Conservation (phyloP, 169 alveolate genomes). For the Eimeria sp. region DNA sequence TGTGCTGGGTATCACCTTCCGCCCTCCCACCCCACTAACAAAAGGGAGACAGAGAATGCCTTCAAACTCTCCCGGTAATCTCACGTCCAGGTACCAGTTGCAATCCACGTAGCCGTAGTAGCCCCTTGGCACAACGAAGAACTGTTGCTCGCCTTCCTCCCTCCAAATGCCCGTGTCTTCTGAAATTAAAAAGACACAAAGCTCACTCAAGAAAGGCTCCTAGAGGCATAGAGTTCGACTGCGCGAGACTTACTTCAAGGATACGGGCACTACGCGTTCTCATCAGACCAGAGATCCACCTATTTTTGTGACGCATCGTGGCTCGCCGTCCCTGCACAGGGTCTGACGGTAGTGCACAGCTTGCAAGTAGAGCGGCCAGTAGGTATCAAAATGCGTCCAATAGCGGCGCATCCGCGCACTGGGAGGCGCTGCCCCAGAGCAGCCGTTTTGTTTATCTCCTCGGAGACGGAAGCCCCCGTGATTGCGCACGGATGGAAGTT, state of each 20-base stretch:
- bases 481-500: not conserved
- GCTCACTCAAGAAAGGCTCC: not conserved
- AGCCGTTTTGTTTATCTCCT: not conserved
- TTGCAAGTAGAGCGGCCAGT: constrained; percentile 22
- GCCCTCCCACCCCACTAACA: not conserved
- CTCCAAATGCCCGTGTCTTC: constrained; percentile 52
- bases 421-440: not conserved
- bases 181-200: not conserved
- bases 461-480: not conserved
- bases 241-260: not conserved
- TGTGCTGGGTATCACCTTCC: not conserved
- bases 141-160: constrained; percentile 56
- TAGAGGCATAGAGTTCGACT: not conserved
- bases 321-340: constrained; percentile 1
- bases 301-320: constrained; percentile 9
- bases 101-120: constrained; percentile 67
- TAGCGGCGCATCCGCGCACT: constrained; percentile 14
- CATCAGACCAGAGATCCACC: not conserved
- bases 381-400: constrained; percentile 42
- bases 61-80: not conserved
- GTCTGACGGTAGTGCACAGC: constrained; percentile 53
- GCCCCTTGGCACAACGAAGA: constrained; percentile 29
- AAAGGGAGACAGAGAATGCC: not conserved
- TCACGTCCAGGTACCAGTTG: constrained; percentile 65
- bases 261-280: not conserved